Evolutionary conservation across 2,329 filamentous ascomycete genomes (phyloP), one percentile per base, ranked within the genome.

Genomic region (Beauveria bassiana): DNA sequence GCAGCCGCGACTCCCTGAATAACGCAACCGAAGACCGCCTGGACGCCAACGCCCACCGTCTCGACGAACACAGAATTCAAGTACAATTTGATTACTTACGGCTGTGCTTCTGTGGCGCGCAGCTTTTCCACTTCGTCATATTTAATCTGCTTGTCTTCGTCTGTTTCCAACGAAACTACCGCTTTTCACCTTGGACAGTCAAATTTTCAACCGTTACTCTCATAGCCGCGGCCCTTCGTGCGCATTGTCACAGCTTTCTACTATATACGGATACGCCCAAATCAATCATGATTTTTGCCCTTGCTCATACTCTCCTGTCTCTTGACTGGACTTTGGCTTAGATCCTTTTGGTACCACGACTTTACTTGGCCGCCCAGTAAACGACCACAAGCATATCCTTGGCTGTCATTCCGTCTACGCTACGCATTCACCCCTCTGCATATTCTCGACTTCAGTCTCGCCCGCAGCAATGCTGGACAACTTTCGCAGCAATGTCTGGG

Each of bases 401-500:
- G 26, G 14, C 24, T 18, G 38, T 1, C 16, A 42, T 42, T 56
- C 40, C 20, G 34, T 38, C 12, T 16, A 38, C 34, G 5, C 12
- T 16, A 38, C 34, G 5, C 12, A 38, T 16, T 16, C 34, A 16
- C 34, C 34, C 31, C 34, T 38, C 34, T 38, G 34, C 34, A 38
- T 16, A 59, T 46, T 16, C 24, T 28, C 38, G n/a, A 43, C 20
- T 7, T 26, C 46, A 42, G 16, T 22, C 31, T 38, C 45, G 38
- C 24, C 34, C 38, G 45, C n/a, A 51, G 50, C 26, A 5, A 75
- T 74, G 72, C 71, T 78, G 63, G 67, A 72, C 63, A 65, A 66
- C 62, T 61, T 68, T 62, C 70, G 70, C 63, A 69, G 70, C 65
- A 71, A 64, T 53, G 34, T 76, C 47, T 74, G 75, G 75, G 71